Base-by-base conservation (phyloP, 148 eudicot genomes). In the Rhododendron vialii region DNA sequence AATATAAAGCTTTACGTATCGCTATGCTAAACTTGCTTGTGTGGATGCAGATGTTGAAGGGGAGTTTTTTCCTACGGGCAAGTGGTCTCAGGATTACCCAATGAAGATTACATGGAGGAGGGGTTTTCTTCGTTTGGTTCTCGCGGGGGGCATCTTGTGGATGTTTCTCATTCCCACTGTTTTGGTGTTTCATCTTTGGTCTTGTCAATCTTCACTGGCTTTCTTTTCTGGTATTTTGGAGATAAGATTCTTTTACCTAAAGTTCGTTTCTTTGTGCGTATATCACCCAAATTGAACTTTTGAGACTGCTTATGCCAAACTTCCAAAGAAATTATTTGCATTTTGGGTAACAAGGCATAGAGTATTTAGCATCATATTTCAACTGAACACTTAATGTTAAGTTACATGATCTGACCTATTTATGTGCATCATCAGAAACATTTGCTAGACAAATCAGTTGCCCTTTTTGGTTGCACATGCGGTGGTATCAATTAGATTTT, bases 121-220 rank as follows among this genome's bases (percentile, higher is more conserved):
- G 91, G 98, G 96, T 17, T 94, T 94, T 84, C 88, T 97, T 75
- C 90, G 98, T 63, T 86, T 95, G 93, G 89, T 97, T 85, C 92
- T 97, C 67, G 98, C 93, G 13, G 99, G 85, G 50, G 99, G 98
- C 77, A 93, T 97, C 89, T 85, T 95, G 51, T 97, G 99, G 98
- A 94, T 93, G 98, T 67, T 94, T 86, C 93, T 97, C 79, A 94
- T 97, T 90, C 94, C 94, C 65, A 85, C 85, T 83, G 98, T 88
- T 59, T 88, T 95, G 28, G 82, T 93, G 75, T 90, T 97, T 85
- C 99, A 97, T 84, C 86, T 94, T 36, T 97, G 98, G 98, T 94
- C 98, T 82, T 95, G 99, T 91, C 98, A 95, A 85, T 95, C 99
- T 73, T 95, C 99, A 13, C 26, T 95, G 28, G 89, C 92, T 80